Evolutionary conservation across 306 rosid genomes (phyloP), one percentile per base, ranked within the genome.

Genomic region (Dryas alaskensis): DNA sequence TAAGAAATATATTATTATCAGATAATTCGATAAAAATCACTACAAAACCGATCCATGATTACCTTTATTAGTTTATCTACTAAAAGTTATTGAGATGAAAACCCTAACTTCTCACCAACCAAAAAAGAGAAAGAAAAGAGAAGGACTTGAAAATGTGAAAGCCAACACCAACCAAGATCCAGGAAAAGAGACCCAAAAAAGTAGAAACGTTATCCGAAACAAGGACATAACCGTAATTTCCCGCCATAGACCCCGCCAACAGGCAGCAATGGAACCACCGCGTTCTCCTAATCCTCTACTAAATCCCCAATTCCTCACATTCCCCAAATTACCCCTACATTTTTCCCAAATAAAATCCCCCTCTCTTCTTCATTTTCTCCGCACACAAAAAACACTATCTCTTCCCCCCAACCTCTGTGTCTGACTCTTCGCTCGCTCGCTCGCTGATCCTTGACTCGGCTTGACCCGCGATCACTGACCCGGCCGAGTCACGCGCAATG

Each of bases 401-500:
- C 37, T 60, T 53, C 40, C 72, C 64, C 27, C 4, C 4, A 10
- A 31, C 37, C 7, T 45, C 55, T 39, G 40, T 4, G 39, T 69
- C 54, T 53, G 25, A 19, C 70, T 62, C 53, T 42, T 22, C 22
- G 22, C 22, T 22, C 22, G 46, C 4, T 71, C 17, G n/a, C 25
- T 67, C 45, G 25, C 76, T 63, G 45, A 31, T 61, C 75, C n/a
- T 67, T 10, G 43, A 4, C 66, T 31, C 40, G 11, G 58, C 69
- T 73, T 45, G 63, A 44, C 12, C 67, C 37, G 70, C 71, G 6
- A 69, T 69, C 53, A 62, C 62, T 60, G 76, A 77, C 69, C 70
- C 73, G 69, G 66, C 81, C 81, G 92, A 69, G 85, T 83, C 82
- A 69, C 6, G 27, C 63, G 52, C 45, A 48, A 94, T 95, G 99